phyloP scores from a whole-genome alignment of 2,329 filamentous ascomycete species.

The Colletotrichum zoysiae region DNA sequence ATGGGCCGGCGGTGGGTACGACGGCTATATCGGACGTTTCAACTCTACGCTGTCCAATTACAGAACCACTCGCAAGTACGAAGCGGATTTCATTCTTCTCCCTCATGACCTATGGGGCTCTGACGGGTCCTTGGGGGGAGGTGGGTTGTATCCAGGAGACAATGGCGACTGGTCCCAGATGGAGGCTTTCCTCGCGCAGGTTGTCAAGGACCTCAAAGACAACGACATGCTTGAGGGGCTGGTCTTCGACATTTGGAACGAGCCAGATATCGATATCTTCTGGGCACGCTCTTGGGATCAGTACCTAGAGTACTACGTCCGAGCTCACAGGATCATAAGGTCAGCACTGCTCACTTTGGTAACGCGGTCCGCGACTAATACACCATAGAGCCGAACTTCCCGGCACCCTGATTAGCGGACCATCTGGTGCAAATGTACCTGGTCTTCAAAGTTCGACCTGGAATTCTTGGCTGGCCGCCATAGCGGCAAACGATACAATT shows the following conservation, averaged over 20 bases:
- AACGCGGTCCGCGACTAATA: no score
- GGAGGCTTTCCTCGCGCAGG: constrained; percentile 56
- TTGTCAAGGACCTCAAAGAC: constrained; percentile 53
- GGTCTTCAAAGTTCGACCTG: constrained; percentile 12
- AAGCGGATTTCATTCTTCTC: no score
- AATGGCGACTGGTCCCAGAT: constrained; percentile 61
- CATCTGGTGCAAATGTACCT: constrained; percentile 19
- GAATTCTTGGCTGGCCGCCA: constrained; percentile 27
- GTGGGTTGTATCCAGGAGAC: constrained; percentile 56
- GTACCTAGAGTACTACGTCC: constrained; percentile 41
- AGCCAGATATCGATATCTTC: constrained; percentile 56
- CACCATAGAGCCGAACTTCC: constrained; percentile 36
- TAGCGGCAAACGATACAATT: constrained; percentile 27
- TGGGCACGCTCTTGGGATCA: constrained; percentile 43
- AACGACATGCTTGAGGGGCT: constrained; percentile 55
- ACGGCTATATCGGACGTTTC: no score
- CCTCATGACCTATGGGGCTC: no score
- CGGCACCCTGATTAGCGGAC: constrained; percentile 29
- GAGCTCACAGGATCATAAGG: constrained; percentile 43
- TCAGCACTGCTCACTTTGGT: not conserved
- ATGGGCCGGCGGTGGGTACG: no score
- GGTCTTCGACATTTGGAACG: constrained; percentile 66
- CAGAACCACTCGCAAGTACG: no score
- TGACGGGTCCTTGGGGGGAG: not conserved
- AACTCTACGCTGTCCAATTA: no score